phyloP scores from a whole-genome alignment of 1,284 basidiomycete genomes.

The Stygiomarasmius scandens region DNA sequence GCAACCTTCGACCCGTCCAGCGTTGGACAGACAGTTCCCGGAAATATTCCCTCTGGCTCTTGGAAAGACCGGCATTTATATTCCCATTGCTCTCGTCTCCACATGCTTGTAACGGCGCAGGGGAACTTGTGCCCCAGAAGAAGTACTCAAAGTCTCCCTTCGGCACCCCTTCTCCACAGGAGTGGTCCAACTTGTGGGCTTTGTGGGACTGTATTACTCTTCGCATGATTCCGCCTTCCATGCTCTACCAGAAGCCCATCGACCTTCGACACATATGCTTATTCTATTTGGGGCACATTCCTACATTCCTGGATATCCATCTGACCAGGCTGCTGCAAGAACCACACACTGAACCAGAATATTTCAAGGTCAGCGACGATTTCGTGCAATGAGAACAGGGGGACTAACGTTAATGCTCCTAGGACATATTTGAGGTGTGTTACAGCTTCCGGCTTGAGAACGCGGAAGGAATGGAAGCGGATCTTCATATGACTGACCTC shows the following conservation, averaged over 20 bases:
- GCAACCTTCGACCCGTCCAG: slow-evolving; percentile 84
- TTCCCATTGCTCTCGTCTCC: slow-evolving; percentile 63
- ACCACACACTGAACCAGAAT: slow-evolving; percentile 79
- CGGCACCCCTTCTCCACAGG: slow-evolving; percentile 73
- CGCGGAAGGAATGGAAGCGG: neutral
- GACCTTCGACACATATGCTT: slow-evolving; percentile 89
- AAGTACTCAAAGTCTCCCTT: slow-evolving; percentile 44
- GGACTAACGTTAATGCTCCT: slow-evolving; percentile 8
- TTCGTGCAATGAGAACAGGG: slow-evolving; percentile 3
- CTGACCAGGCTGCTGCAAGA: slow-evolving; percentile 77
- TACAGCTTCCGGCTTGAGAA: neutral
- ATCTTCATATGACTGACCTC: neutral
- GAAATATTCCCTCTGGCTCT: slow-evolving; percentile 87
- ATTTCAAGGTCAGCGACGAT: slow-evolving; percentile 65
- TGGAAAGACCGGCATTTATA: slow-evolving; percentile 83
- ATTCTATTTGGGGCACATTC: slow-evolving; percentile 92
- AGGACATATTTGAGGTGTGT: slow-evolving; percentile 81
- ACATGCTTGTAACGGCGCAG: slow-evolving; percentile 24
- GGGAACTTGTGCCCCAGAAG: slow-evolving; percentile 27
- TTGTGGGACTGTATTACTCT: slow-evolving; percentile 89
- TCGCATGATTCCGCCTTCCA: slow-evolving; percentile 84
- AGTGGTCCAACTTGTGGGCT: slow-evolving; percentile 87
- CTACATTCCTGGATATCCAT: slow-evolving; percentile 90
- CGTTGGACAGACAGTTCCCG: slow-evolving; percentile 80
- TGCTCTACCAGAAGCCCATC: slow-evolving; percentile 93